These are phyloP conservation scores for Fusarium longipes DNA, from an alignment of 2,329 filamentous ascomycete species.

Conservation along the genomic window DNA sequence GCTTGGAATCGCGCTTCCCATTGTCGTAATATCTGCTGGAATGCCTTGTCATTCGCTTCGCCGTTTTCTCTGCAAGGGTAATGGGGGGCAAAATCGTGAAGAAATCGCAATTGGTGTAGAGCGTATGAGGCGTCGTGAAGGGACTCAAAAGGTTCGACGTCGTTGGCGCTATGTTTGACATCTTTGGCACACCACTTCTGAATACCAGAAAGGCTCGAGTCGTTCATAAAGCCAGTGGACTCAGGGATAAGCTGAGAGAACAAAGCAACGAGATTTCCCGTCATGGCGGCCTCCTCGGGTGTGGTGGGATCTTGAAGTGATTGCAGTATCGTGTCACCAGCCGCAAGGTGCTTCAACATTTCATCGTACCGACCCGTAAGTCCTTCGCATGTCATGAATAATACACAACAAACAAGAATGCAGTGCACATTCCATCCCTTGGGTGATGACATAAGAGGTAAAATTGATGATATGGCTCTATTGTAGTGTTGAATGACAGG, in stretches of 20 bases:
- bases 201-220: neutral
- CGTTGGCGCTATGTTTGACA: accelerated
- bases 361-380: conserved; percentile 14
- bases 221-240: neutral
- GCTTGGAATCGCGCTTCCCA: neutral
- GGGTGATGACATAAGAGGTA: neutral
- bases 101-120: neutral
- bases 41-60: accelerated
- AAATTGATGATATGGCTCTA: conserved; percentile 9
- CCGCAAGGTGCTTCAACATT: neutral
- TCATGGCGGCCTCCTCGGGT: accelerated
- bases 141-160: neutral
- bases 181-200: neutral
- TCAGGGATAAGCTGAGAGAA: neutral
- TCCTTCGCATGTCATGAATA: conserved; percentile 12
- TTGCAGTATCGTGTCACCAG: conserved; percentile 6
- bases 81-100: conserved; percentile 8
- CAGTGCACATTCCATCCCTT: neutral
- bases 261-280: neutral
- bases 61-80: neutral
- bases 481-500: conserved; percentile 22
- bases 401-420: conserved; percentile 3
- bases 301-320: neutral
- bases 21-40: neutral
- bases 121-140: conserved; percentile 5